Base-by-base conservation (phyloP, 768 basidiomycete species). In the Boletus bicolor region DNA sequence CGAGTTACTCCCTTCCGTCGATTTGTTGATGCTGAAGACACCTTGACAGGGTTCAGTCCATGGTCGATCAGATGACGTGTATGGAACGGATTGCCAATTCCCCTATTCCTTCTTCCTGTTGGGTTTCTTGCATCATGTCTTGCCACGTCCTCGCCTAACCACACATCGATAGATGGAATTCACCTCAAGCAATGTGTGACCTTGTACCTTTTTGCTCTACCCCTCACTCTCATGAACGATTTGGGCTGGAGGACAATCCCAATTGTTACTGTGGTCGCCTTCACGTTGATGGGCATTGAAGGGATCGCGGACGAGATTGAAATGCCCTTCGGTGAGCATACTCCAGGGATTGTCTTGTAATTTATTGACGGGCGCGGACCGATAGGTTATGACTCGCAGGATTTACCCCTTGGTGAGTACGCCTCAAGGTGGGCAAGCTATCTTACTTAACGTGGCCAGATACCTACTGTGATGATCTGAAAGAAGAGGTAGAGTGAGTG, bases 131-230 rank as follows among this genome's bases (percentile, higher is more conserved):
- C 41, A 54, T 44, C 21, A 11, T 35, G 5, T 42, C 46, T 39
- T 60, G 47, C 9, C 43, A 35, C 24, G n/a, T 44, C 48, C 0
- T 34, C 37, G 53, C 28, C 62, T 68, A 17, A 64, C 24, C 28
- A 43, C 44, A 34, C 45, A n/a, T 41, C 50, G 64, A 61, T 54
- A 89, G 88, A 93, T 63, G 84, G 89, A 39, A 88, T 98, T 56
- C 94, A 97, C 72, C 75, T 96, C 65, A 95, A 96, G 70, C 95
- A 98, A 85, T 91, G 89, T 60, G 91, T 96, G n/a, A 87, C 89
- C 2, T 73, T 96, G 1, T 97, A 96, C 74, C 83, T 98, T 8
- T 93, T 94, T 67, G 84, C 91, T 19, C 79, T 98, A 8, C 96
- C 96, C 5, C 82, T 95, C 62, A 90, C 89, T 2, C 80, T 98